Evolutionary conservation across 148 eudicot genomes (phyloP).

Genomic region (Silene conica): DNA sequence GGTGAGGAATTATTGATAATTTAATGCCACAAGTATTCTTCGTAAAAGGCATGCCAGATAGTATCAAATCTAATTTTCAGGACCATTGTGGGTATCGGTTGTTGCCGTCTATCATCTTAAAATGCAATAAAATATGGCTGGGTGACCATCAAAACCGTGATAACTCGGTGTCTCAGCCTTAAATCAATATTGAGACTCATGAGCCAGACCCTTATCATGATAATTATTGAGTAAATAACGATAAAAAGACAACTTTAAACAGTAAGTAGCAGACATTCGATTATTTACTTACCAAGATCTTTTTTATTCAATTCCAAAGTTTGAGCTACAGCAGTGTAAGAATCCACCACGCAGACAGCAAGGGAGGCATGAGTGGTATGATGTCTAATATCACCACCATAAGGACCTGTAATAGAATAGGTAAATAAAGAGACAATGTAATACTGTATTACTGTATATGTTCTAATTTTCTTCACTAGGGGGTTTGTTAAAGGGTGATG

Average conservation of each 20-base stretch:
- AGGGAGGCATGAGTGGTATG: not conserved
- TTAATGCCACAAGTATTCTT: not conserved
- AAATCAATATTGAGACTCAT: not conserved
- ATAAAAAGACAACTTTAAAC: not conserved
- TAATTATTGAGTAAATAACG: no score
- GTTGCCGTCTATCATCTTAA: not conserved
- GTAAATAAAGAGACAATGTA: not conserved
- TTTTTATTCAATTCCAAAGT: conserved; percentile 8
- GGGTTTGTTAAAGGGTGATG: not conserved
- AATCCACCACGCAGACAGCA: not conserved
- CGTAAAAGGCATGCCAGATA: not conserved
- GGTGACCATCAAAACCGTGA: not conserved
- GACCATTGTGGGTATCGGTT: not conserved
- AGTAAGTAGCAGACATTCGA: not conserved
- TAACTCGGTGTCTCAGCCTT: not conserved
- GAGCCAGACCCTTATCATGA: not conserved
- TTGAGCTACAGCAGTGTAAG: not conserved
- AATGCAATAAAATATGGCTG: not conserved
- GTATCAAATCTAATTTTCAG: not conserved
- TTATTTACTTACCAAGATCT: conserved; percentile 9
- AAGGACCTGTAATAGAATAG: not conserved
- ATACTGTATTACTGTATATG: not conserved
- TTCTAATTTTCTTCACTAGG: not conserved
- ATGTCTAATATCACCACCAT: not conserved
- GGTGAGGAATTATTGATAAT: not conserved